Base-by-base conservation (phyloP, 345 rosid species). In the Punica granatum region DNA sequence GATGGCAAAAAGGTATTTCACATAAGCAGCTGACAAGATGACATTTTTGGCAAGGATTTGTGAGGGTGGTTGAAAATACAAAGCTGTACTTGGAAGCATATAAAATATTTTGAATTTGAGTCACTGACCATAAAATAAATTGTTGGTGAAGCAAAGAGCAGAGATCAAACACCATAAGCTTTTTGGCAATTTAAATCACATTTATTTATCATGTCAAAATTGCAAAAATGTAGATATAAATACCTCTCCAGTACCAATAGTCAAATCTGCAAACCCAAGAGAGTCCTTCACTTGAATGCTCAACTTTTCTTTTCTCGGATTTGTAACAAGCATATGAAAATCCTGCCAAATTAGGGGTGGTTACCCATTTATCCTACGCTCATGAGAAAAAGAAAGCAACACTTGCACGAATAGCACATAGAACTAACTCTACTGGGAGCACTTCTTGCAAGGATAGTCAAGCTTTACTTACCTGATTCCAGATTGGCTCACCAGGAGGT, bases 401-500 rank as follows among this genome's bases (percentile, higher is more conserved):
- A 44, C n/a, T 16, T n/a, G 12, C 13, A 60, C 0, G 0, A 62
- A 25, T 18, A 61, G 63, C 19, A 16, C 26, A 51, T 63, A 42
- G 18, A 69, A 41, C 70, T 68, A 25, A 30, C n/a, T 23, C 34
- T 34, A 44, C 39, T 48, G 37, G 13, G n/a, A 70, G 53, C 44
- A 60, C 23, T 68, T 21, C 44, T 1, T 1, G 23, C 2, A 62
- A n/a, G 66, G 70, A 71, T 64, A 60, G 69, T 28, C 63, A 67
- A 75, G 72, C 69, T 65, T 75, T 4, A 30, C 1, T 56, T 69
- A 94, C 98, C 93, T 94, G 99, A 79, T 94, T 94, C 99, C 99
- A 91, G 70, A 94, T 94, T 49, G 99, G 99, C 78, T 86, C 77
- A 19, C 98, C 99, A 72, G 99, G 99, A 74, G 90, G 79, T 67